Base-by-base conservation (phyloP, 164 flowering plant genomes). In the Nymphaea colorata region DNA sequence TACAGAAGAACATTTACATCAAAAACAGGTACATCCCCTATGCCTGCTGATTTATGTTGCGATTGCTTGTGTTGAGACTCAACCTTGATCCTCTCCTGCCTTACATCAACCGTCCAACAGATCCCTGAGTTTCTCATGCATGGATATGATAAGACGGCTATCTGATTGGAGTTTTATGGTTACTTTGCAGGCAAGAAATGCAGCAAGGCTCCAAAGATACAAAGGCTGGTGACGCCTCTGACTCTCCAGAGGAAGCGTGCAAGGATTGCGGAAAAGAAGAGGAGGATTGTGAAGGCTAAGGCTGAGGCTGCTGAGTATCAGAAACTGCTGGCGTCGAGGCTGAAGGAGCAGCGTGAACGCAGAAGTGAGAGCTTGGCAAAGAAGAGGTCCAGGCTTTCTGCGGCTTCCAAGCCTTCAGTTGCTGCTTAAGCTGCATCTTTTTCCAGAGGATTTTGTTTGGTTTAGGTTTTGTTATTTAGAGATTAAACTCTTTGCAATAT, bases 231-330 rank as follows among this genome's bases (percentile, higher is more conserved):
- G 11, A 81, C 84, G 6, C 84, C 84, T 4, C 62, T 81, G 76
- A 82, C 85, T 6, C 59, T 82, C 64, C 85, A 82, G 70, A 78
- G 85, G 77, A 82, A 82, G 72, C 77, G 83, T 0, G 80, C 73
- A 4, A 76, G 85, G 42, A 78, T 82, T 62, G 79, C 85, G 2
- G 85, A 78, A 65, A 82, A 82, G 69, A 82, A 82, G 85, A 75
- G 68, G 75, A 78, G 85, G 64, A 75, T 80, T n/a, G 80, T 75
- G 0, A 82, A 80, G 79, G 83, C 85, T 47, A 81, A 83, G 64
- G 17, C 84, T 2, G 86, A 83, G 64, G 86, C 86, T 2, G 86
- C 82, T 0, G 86, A 83, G 68, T 83, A 83, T 65, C 86, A 83
- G 69, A 81, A 83, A 69, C 83, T 83, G 44, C 81, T 83, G 8